These are phyloP conservation scores for Blumeriella jaapii DNA, from an alignment of 2,329 filamentous ascomycete genomes.

Conservation along the genomic window DNA sequence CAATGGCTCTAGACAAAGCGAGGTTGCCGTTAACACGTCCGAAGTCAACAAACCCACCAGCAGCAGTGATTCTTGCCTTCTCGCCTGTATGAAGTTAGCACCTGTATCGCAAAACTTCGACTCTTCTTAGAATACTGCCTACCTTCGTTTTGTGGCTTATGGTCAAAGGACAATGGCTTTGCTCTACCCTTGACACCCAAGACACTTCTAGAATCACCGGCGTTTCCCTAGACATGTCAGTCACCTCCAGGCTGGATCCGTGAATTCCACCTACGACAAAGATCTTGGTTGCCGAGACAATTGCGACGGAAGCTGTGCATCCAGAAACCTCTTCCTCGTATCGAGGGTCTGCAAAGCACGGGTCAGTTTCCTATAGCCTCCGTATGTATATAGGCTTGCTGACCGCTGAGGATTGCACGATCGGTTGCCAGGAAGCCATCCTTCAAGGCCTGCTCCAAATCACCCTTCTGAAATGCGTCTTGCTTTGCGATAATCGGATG, in stretches of 20 bases:
- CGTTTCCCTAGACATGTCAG: constrained; percentile 62
- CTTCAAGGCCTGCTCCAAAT: constrained; percentile 92
- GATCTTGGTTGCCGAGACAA: constrained; percentile 85
- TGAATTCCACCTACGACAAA: constrained; percentile 64
- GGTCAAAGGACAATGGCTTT: constrained; percentile 96
- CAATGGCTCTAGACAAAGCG: constrained; percentile 90
- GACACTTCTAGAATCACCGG: constrained; percentile 90
- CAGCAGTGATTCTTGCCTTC: constrained; percentile 89
- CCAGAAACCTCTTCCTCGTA: constrained; percentile 98
- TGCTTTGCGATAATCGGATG: constrained; percentile 93
- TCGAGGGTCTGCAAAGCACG: constrained; percentile 61
- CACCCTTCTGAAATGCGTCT: constrained; percentile 79
- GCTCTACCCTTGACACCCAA: constrained; percentile 93
- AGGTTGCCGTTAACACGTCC: constrained; percentile 97
- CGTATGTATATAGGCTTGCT: constrained; percentile 10
- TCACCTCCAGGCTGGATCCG: constrained; percentile 3
- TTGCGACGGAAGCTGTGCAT: constrained; percentile 85
- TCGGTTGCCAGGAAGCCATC: constrained; percentile 96
- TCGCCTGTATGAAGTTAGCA: constrained; percentile 50
- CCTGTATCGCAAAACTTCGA: neutral
- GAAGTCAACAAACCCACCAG: constrained; percentile 96
- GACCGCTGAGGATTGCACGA: constrained; percentile 91
- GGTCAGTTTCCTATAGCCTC: constrained; percentile 17
- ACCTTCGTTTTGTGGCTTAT: constrained; percentile 99
- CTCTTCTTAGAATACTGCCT: constrained; percentile 7